These are phyloP conservation scores for Toxoplasma gondii DNA, from an alignment of 169 alveolate genomes.

Conservation along the genomic window DNA sequence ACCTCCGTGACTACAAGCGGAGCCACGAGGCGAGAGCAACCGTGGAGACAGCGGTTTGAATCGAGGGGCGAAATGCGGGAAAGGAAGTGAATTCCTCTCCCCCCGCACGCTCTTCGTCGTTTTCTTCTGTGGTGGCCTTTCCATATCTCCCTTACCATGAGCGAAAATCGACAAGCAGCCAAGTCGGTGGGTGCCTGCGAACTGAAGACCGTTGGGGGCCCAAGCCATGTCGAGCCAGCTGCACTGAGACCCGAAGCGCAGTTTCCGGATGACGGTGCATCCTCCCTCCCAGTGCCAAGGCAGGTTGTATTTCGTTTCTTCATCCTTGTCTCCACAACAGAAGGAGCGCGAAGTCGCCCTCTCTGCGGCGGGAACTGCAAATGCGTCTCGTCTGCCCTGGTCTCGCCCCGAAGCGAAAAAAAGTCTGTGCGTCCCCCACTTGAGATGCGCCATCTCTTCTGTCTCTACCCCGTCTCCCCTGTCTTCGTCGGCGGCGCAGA, in stretches of 20 bases:
- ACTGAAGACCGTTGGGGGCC: constrained; percentile 27
- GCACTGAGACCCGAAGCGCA: constrained; percentile 41
- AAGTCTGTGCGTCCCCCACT: neutral
- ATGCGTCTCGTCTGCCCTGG: neutral
- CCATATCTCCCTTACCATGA: neutral
- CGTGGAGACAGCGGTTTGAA: too few relatives aligned
- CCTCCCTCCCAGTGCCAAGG: constrained; percentile 1
- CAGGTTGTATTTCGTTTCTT: neutral
- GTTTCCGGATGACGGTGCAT: constrained; percentile 6
- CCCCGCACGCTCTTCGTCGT: too few relatives aligned
- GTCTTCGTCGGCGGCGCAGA: neutral
- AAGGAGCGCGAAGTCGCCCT: neutral
- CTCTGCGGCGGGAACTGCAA: neutral
- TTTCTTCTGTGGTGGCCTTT: too few relatives aligned
- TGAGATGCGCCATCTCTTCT: neutral
- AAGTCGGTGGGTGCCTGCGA: constrained; percentile 29
- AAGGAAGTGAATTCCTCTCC: too few relatives aligned
- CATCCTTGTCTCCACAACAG: neutral
- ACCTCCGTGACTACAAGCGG: too few relatives aligned
- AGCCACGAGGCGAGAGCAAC: too few relatives aligned
- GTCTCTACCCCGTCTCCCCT: neutral
- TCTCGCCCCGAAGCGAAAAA: neutral
- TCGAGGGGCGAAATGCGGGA: too few relatives aligned
- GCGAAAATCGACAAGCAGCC: constrained; percentile 42
- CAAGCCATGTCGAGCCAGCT: constrained; percentile 45